Conservation (phyloP, 768 basidiomycete species). For the Pluteus cervinus region DNA sequence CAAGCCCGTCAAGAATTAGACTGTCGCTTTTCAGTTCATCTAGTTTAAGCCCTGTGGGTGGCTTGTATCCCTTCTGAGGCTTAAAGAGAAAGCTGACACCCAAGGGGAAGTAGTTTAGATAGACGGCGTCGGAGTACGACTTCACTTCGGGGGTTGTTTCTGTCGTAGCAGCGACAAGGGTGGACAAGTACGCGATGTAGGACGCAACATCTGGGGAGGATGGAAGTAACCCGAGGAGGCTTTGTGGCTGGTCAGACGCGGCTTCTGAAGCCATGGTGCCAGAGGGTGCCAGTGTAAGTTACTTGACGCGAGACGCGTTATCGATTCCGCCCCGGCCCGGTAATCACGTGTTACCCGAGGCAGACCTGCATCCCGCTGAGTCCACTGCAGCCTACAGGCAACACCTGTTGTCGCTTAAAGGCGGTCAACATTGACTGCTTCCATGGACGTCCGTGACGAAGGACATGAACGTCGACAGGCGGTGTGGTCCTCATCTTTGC, state of each 20-base stretch:
- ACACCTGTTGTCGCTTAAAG: too few relatives aligned
- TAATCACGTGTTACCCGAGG: too few relatives aligned
- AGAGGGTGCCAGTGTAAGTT: too few relatives aligned
- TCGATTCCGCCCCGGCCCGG: too few relatives aligned
- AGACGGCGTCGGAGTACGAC: slow-evolving; percentile 76
- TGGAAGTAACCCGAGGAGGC: slow-evolving; percentile 49
- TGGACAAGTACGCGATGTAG: slow-evolving; percentile 35
- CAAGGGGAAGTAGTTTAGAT: slow-evolving; percentile 76
- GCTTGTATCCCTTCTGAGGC: slow-evolving; percentile 61
- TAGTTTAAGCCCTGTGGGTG: slow-evolving; percentile 35
- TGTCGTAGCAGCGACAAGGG: slow-evolving; percentile 13
- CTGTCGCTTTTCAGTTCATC: slow-evolving; percentile 43
- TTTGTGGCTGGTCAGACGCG: slow-evolving; percentile 12
- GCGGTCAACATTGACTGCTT: too few relatives aligned
- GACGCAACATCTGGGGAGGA: slow-evolving; percentile 35
- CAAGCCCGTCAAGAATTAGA: slow-evolving; percentile 50
- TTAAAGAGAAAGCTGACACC: slow-evolving; percentile 80
- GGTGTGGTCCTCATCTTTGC: neutral
- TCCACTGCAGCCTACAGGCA: too few relatives aligned
- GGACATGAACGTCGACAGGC: too few relatives aligned
- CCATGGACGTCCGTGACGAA: too few relatives aligned
- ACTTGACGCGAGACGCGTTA: too few relatives aligned
- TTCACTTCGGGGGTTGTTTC: slow-evolving; percentile 57
- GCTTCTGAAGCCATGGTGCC: slow-evolving; percentile 4
- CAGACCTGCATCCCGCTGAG: too few relatives aligned